phyloP scores from a whole-genome alignment of 1,284 basidiomycete genomes.

The Papiliotrema fonsecae region DNA sequence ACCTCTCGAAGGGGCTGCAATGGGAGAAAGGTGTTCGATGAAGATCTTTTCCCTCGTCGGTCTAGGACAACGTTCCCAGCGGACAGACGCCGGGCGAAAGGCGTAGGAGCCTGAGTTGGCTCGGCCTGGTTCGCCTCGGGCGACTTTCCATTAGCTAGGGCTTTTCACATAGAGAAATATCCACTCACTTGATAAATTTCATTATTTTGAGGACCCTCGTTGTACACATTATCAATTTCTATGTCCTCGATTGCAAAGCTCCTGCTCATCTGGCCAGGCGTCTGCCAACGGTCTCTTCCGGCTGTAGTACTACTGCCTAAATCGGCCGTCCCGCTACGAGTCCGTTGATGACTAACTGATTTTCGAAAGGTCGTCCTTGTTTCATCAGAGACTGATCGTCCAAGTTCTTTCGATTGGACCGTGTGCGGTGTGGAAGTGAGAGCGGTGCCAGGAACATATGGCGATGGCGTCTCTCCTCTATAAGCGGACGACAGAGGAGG shows the following conservation, averaged over 20 bases:
- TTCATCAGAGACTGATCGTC: slow-evolving; percentile 10
- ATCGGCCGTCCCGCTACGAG: slow-evolving; percentile 15
- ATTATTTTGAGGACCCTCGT: too few species aligned
- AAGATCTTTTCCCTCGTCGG: slow-evolving; percentile 13
- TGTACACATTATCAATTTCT: neutral
- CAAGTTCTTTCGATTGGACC: slow-evolving; percentile 10
- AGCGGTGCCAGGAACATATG: slow-evolving; percentile 16
- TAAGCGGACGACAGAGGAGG: slow-evolving; percentile 12
- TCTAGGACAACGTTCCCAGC: slow-evolving; percentile 19
- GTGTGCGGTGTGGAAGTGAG: slow-evolving; percentile 31
- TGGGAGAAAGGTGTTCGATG: slow-evolving; percentile 2
- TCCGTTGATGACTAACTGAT: slow-evolving; percentile 11
- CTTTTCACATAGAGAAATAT: too few species aligned
- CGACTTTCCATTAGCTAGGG: too few species aligned
- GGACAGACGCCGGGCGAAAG: slow-evolving; percentile 22
- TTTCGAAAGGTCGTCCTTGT: slow-evolving; percentile 8
- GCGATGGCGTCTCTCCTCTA: slow-evolving; percentile 12
- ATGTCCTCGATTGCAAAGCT: slow-evolving; percentile 35
- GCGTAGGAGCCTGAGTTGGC: slow-evolving; percentile 12
- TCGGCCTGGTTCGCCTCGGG: neutral
- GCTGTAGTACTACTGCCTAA: slow-evolving; percentile 19
- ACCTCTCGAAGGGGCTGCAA: neutral
- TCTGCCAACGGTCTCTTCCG: slow-evolving; percentile 26
- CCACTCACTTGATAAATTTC: too few species aligned
- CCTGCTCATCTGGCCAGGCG: slow-evolving; percentile 29